A percentile compares a stretch with the other conserved stretches of the same genome.
These are phyloP conservation scores for Nemania serpens DNA, from an alignment of 2,329 filamentous ascomycete genomes.

Conservation along the genomic window DNA sequence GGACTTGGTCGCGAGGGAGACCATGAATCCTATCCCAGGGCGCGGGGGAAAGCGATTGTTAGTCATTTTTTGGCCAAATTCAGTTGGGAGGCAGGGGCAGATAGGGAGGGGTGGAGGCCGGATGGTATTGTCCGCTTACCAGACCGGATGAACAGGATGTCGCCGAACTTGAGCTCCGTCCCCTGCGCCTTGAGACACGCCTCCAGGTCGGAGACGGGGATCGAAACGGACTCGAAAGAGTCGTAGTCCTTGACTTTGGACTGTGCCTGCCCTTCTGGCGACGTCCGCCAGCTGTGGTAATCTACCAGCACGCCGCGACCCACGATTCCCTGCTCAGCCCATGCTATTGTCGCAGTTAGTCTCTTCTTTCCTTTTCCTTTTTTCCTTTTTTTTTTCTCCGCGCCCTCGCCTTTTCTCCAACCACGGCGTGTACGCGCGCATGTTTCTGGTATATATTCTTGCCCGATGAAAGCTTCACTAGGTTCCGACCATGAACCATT, in stretches of 20 bases:
- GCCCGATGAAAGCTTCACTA: too few species aligned
- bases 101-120: background rate
- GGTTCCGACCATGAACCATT: too few species aligned
- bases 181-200: constrained; percentile 51
- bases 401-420: too few species aligned
- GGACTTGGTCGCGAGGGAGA: constrained; percentile 45
- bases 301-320: constrained; percentile 60
- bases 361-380: background rate
- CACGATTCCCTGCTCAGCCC: constrained; percentile 59
- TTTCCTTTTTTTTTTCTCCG: background rate
- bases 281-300: constrained; percentile 51
- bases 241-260: constrained; percentile 39
- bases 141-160: constrained; percentile 55
- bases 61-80: background rate
- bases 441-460: too few species aligned
- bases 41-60: background rate
- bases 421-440: too few species aligned
- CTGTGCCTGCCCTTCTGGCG: constrained; percentile 40
- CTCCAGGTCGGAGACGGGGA: constrained; percentile 48
- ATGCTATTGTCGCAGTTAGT: constrained; percentile 42
- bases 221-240: constrained; percentile 42
- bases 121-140: constrained; percentile 27
- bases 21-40: constrained; percentile 51
- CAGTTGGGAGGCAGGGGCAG: background rate
- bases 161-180: constrained; percentile 55